Evolutionary conservation across 2,329 filamentous ascomycete species (phyloP).

Genomic region (Aspergillus oerlinghausenensis): DNA sequence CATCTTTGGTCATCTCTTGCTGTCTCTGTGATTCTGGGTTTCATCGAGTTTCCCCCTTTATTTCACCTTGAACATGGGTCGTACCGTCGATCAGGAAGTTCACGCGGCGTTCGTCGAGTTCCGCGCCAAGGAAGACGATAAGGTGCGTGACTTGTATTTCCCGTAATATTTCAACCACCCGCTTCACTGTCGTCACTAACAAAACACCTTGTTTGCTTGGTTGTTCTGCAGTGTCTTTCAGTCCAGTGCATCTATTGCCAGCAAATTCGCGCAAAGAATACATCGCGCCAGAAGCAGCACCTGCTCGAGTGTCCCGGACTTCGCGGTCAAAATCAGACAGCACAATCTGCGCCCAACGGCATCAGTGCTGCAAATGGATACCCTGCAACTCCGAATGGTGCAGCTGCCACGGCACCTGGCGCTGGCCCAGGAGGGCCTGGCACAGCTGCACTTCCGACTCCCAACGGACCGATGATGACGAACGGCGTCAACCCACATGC

Average conservation of each 20-base stretch:
- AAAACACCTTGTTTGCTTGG: conserved; percentile 20
- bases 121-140: conserved; percentile 51
- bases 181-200: conserved; percentile 33
- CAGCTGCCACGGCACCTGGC: conserved; percentile 29
- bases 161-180: conserved; percentile 37
- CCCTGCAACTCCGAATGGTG: conserved; percentile 38
- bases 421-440: conserved; percentile 28
- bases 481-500: conserved; percentile 43
- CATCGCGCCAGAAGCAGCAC: conserved; percentile 49
- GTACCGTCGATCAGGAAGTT: conserved; percentile 50
- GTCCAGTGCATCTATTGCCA: conserved; percentile 52
- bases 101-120: conserved; percentile 52
- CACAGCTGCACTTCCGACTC: conserved; percentile 34
- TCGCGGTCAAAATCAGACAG: conserved; percentile 38
- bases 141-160: conserved; percentile 42
- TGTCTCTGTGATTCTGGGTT: conserved; percentile 10
- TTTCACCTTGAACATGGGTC: conserved; percentile 41
- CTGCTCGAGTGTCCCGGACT: conserved; percentile 48
- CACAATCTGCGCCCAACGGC: conserved; percentile 36
- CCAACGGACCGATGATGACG: conserved; percentile 41
- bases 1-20: conserved; percentile 7
- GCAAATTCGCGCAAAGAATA: conserved; percentile 51
- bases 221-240: conserved; percentile 42
- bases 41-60: conserved; percentile 19
- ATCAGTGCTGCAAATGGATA: conserved; percentile 41